These are phyloP conservation scores for Blakeslea trispora DNA, from an alignment of 371 early-diverging fungal genomes.

Conservation along the genomic window DNA sequence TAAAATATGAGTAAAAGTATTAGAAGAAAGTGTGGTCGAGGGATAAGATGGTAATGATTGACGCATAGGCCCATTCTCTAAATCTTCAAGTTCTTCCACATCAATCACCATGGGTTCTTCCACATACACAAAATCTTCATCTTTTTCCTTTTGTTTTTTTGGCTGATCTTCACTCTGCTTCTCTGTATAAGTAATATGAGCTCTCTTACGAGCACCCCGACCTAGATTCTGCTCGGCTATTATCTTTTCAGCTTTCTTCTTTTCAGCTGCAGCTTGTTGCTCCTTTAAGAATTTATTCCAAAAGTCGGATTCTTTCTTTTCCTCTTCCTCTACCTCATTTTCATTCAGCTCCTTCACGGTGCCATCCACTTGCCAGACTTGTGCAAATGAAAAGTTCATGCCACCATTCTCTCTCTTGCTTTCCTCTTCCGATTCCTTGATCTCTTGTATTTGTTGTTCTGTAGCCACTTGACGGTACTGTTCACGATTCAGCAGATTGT, in stretches of 20 bases:
- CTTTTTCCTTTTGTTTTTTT: too few relatives aligned
- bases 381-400: conserved; percentile 47
- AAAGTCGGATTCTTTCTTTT: conserved; percentile 40
- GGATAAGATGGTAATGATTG: too few relatives aligned
- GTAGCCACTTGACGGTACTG: conserved; percentile 17
- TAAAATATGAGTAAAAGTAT: too few relatives aligned
- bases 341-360: conserved; percentile 21
- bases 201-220: conserved; percentile 45
- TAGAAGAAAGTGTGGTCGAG: too few relatives aligned
- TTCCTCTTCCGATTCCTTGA: conserved; percentile 20
- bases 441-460: conserved; percentile 21
- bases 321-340: conserved; percentile 3
- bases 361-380: conserved; percentile 43
- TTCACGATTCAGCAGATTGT: conserved; percentile 68
- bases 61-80: too few relatives aligned
- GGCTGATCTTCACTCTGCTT: too few relatives aligned
- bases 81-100: too few relatives aligned
- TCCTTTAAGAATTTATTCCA: conserved; percentile 48
- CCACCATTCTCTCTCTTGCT: conserved; percentile 8
- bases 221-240: conserved; percentile 26
- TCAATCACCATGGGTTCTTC: too few relatives aligned
- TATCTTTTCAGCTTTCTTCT: conserved; percentile 21
- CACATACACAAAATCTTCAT: too few relatives aligned
- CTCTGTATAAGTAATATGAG: neutral
- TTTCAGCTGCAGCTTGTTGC: conserved; percentile 18